Conservation (phyloP, 2,329 filamentous ascomycete species). For the Cephalotrichum gorgonifer region DNA sequence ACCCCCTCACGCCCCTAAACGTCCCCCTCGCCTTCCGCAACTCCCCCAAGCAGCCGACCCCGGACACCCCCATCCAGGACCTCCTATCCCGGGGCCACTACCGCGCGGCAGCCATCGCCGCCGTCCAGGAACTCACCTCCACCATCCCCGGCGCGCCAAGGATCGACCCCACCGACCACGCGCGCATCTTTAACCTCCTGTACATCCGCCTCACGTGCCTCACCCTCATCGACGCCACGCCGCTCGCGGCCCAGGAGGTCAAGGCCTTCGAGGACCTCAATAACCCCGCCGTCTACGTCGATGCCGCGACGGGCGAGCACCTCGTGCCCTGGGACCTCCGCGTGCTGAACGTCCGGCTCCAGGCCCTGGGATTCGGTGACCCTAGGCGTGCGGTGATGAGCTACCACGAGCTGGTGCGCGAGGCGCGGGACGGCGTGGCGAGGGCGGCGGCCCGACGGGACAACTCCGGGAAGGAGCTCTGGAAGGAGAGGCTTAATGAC, state of each 20-base stretch:
- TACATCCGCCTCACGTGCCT: constrained; percentile 77
- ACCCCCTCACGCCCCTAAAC: constrained; percentile 58
- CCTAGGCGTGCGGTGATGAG: constrained; percentile 75
- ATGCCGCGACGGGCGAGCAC: constrained; percentile 43
- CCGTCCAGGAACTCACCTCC: constrained; percentile 49
- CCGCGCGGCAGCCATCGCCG: constrained; percentile 63
- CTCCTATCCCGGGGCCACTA: constrained; percentile 69
- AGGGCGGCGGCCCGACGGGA: constrained; percentile 32
- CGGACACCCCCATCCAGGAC: constrained; percentile 53
- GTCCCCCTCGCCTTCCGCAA: constrained; percentile 58
- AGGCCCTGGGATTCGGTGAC: constrained; percentile 80
- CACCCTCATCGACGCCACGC: constrained; percentile 62
- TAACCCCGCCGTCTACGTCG: constrained; percentile 42
- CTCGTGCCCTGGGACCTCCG: constrained; percentile 83
- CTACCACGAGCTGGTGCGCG: constrained; percentile 77
- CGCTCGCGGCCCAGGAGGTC: constrained; percentile 58
- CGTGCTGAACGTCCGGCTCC: constrained; percentile 71
- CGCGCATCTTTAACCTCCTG: constrained; percentile 63
- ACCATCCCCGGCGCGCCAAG: constrained; percentile 26
- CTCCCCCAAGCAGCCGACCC: constrained; percentile 51
- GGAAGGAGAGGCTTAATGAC: constrained; percentile 64
- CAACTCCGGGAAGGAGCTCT: constrained; percentile 49
- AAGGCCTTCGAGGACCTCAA: constrained; percentile 54
- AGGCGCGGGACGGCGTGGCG: constrained; percentile 55
- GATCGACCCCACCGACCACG: constrained; percentile 44